phyloP scores from a whole-genome alignment of 306 rosid species.

The Echinosophora koreensis region DNA sequence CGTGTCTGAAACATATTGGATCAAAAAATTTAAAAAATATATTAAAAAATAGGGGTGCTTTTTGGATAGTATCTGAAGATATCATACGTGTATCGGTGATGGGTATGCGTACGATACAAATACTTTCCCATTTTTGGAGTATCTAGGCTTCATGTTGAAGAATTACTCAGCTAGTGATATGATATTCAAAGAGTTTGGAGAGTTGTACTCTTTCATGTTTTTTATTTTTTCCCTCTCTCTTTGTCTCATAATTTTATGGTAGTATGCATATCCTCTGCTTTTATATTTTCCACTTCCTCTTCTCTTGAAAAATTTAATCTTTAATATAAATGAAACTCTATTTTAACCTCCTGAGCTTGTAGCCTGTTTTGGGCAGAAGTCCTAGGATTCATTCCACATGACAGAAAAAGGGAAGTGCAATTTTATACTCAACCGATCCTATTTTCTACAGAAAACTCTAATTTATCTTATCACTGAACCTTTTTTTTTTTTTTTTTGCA shows the following conservation, averaged over 20 bases:
- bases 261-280: neutral
- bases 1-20: too few relatives aligned
- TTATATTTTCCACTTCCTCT: constrained; percentile 3
- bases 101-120: too few relatives aligned
- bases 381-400: neutral
- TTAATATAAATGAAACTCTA: neutral
- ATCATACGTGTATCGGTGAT: too few relatives aligned
- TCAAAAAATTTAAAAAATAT: too few relatives aligned
- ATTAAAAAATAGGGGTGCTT: too few relatives aligned
- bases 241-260: neutral
- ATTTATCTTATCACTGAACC: constrained; percentile 7
- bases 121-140: too few relatives aligned
- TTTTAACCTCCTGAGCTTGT: neutral
- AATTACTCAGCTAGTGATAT: neutral
- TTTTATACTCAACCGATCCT: neutral
- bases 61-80: too few relatives aligned
- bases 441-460: constrained; percentile 10
- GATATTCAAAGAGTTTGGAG: neutral
- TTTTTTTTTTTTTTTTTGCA: neutral
- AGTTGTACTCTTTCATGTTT: neutral
- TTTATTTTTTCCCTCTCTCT: neutral
- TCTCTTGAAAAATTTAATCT: neutral
- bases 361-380: neutral
- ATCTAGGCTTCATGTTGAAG: too few relatives aligned
- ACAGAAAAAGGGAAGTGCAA: neutral